These are phyloP conservation scores for Candida nanaspora DNA, from an alignment of 805 yeast genomes.

Conservation along the genomic window DNA sequence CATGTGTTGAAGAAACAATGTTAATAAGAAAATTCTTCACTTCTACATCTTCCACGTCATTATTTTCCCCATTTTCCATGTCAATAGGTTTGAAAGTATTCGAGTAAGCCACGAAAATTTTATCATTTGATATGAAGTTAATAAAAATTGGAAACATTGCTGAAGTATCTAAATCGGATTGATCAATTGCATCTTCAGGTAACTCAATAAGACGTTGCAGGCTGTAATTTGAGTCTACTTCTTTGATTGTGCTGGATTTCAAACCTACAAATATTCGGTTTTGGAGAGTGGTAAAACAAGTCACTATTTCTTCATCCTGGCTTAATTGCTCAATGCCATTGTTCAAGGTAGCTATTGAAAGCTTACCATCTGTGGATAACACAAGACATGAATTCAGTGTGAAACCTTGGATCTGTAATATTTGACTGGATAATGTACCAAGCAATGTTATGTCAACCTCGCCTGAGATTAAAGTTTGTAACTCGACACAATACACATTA, in stretches of 20 bases:
- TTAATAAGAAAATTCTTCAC: constrained; percentile 9
- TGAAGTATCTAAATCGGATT: no score
- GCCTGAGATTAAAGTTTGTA: not conserved
- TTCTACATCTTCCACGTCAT: constrained; percentile 5
- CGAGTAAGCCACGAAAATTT: not conserved
- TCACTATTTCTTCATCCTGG: no score
- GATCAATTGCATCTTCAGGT: not conserved
- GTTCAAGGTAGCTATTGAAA: not conserved
- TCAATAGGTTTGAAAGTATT: not conserved
- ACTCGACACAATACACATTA: not conserved
- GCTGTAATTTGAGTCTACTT: no score
- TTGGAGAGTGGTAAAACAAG: not conserved
- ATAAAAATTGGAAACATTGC: not conserved
- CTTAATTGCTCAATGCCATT: no score
- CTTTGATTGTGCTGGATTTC: no score
- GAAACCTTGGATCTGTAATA: not conserved
- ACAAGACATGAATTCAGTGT: not conserved
- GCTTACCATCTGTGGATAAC: not conserved
- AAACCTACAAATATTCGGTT: no score
- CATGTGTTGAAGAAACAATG: not conserved
- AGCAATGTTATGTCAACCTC: not conserved
- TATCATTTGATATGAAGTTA: not conserved
- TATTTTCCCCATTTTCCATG: constrained; percentile 1
- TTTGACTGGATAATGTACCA: not conserved
- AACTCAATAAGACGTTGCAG: not conserved